These are phyloP conservation scores for Xylaria sp. DNA, from an alignment of 2,329 filamentous ascomycete genomes.

Conservation along the genomic window DNA sequence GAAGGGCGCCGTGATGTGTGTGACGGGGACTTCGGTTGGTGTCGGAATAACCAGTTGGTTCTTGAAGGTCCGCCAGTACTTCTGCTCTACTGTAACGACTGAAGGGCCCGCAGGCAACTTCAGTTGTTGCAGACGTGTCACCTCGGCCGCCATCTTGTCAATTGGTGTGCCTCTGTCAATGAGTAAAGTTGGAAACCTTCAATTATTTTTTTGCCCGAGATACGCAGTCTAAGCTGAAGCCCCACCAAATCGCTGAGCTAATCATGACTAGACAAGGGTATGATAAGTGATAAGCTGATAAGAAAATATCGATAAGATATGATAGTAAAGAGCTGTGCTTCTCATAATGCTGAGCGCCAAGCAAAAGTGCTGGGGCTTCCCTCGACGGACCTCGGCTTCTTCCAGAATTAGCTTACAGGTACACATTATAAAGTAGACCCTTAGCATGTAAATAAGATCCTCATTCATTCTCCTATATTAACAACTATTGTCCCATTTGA, in stretches of 20 bases:
- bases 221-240: neutral
- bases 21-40: constrained; percentile 88
- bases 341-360: neutral
- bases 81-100: constrained; percentile 88
- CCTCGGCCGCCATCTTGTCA: constrained; percentile 80
- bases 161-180: constrained; percentile 27
- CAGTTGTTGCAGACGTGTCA: constrained; percentile 80
- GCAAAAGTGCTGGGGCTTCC: neutral
- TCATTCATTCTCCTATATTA: neutral
- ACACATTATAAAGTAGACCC: neutral
- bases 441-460: constrained; percentile 7
- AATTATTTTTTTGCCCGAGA: constrained; percentile 18
- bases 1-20: constrained; percentile 81
- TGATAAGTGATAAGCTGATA: constrained; percentile 21
- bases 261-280: neutral
- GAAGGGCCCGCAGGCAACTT: constrained; percentile 86
- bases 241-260: constrained; percentile 35
- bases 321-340: neutral
- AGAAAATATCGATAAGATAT: constrained; percentile 2
- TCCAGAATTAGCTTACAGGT: neutral
- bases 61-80: constrained; percentile 96
- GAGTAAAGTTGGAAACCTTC: constrained; percentile 14
- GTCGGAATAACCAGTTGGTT: constrained; percentile 90
- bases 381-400: constrained; percentile 23
- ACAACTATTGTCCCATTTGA: neutral